Percentiles rank a stretch among this genome's conserved stretches.
phyloP scores from a whole-genome alignment of 768 basidiomycete genomes.

The Hypholoma fasciculare region DNA sequence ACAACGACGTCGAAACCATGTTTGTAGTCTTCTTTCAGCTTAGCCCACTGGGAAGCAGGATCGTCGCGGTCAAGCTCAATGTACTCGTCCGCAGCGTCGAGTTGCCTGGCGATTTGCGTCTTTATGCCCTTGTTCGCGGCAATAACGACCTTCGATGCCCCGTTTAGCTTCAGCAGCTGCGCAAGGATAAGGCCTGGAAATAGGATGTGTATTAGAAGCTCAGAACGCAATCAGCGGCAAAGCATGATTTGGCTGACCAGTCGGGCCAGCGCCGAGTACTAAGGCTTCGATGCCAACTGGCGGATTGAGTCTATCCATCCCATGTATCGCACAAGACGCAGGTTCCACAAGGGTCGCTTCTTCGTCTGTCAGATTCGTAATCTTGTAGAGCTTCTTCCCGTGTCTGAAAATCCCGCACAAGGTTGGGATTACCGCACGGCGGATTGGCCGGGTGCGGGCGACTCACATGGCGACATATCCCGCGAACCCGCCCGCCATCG shows the following conservation, averaged over 20 bases:
- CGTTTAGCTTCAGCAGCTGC: conserved; percentile 85
- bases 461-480: conserved; percentile 84
- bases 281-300: conserved; percentile 84
- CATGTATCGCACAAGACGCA: conserved; percentile 89
- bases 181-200: conserved; percentile 68
- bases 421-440: conserved; percentile 7
- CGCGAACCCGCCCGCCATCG: conserved; percentile 83
- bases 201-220: conserved; percentile 1
- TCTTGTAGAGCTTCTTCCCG: conserved; percentile 80
- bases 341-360: conserved; percentile 89
- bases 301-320: conserved; percentile 83
- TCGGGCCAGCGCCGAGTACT: conserved; percentile 86
- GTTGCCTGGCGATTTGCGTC: conserved; percentile 78
- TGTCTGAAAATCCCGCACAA: conserved; percentile 23
- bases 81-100: conserved; percentile 82
- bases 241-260: conserved; percentile 42
- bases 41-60: conserved; percentile 74
- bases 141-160: conserved; percentile 77
- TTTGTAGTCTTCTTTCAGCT: conserved; percentile 76
- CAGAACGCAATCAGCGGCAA: not conserved
- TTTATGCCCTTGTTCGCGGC: conserved; percentile 91
- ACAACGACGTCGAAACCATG: conserved; percentile 88
- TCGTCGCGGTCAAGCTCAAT: conserved; percentile 78
- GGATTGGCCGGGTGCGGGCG: conserved; percentile 2
- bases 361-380: conserved; percentile 84